phyloP scores from a whole-genome alignment of 2,329 filamentous ascomycete genomes.

The Tolypocladium tundrense region DNA sequence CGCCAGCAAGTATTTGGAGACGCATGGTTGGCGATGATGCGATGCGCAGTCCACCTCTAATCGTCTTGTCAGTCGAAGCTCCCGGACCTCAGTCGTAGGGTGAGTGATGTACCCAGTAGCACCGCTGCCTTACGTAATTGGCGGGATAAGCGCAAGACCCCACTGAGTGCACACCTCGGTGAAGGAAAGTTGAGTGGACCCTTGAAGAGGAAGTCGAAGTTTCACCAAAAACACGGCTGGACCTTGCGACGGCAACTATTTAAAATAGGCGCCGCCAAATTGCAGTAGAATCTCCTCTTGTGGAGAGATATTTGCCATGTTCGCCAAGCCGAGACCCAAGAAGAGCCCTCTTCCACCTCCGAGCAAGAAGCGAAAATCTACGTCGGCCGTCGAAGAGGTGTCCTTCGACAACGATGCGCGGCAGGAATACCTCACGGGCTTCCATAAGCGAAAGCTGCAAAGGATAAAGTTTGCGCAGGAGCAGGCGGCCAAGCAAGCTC shows the following conservation, averaged over 20 bases:
- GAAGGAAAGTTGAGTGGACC: background rate
- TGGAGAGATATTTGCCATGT: conserved; percentile 22
- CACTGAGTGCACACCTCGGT: conserved; percentile 4
- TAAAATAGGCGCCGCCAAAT: background rate
- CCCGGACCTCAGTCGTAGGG: conserved; percentile 4
- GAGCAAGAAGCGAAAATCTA: conserved; percentile 56
- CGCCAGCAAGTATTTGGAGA: conserved; percentile 37
- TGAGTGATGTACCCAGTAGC: conserved; percentile 8
- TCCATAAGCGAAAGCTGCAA: conserved; percentile 89
- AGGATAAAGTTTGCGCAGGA: conserved; percentile 79
- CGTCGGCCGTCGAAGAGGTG: conserved; percentile 63
- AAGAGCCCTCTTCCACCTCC: conserved; percentile 46
- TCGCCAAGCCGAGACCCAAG: conserved; percentile 49
- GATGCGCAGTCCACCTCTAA: background rate
- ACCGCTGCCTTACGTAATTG: conserved; percentile 16
- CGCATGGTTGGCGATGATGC: conserved; percentile 34
- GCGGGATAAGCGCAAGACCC: conserved; percentile 8
- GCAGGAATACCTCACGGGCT: conserved; percentile 84
- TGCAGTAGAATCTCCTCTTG: background rate
- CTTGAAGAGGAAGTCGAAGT: background rate
- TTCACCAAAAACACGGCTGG: background rate
- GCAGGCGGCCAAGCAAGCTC: conserved; percentile 63
- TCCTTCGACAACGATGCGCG: conserved; percentile 72
- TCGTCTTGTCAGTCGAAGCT: conserved; percentile 13
- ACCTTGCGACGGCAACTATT: background rate